Percentiles rank a stretch among this genome's conserved stretches.
phyloP scores from a whole-genome alignment of 164 flowering plant genomes.

The Cinnamomum micranthum region DNA sequence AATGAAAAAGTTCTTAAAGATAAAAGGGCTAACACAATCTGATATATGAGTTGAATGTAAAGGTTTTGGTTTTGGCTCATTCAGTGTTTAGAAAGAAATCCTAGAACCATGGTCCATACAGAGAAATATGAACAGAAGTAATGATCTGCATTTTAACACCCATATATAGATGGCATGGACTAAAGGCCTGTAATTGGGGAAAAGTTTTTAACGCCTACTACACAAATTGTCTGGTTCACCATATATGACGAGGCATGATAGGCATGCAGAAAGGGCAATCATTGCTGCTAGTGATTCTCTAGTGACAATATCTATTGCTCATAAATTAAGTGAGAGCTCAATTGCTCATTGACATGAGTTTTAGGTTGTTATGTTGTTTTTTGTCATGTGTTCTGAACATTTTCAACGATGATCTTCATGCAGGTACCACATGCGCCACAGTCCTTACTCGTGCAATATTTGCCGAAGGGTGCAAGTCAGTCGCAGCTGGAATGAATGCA shows the following conservation, averaged over 20 bases:
- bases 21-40: too few relatives aligned
- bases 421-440: constrained; percentile 99
- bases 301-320: not conserved
- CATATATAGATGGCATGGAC: too few relatives aligned
- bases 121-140: too few relatives aligned
- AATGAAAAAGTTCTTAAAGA: too few relatives aligned
- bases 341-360: not conserved
- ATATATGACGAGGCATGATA: not conserved
- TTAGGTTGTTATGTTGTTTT: not conserved
- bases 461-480: constrained; percentile 93
- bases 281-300: not conserved
- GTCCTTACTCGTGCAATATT: constrained; percentile 92
- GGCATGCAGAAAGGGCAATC: not conserved
- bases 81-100: too few relatives aligned
- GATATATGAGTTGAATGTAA: too few relatives aligned
- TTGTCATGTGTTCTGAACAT: not conserved
- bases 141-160: too few relatives aligned
- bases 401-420: constrained; percentile 2
- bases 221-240: not conserved
- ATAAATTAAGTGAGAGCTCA: not conserved
- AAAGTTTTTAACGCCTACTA: not conserved
- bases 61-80: too few relatives aligned
- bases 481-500: constrained; percentile 99
- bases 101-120: too few relatives aligned
- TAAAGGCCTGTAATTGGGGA: too few relatives aligned